phyloP scores from a whole-genome alignment of 2,329 filamentous ascomycete genomes.

The Beauveria pseudobassiana region DNA sequence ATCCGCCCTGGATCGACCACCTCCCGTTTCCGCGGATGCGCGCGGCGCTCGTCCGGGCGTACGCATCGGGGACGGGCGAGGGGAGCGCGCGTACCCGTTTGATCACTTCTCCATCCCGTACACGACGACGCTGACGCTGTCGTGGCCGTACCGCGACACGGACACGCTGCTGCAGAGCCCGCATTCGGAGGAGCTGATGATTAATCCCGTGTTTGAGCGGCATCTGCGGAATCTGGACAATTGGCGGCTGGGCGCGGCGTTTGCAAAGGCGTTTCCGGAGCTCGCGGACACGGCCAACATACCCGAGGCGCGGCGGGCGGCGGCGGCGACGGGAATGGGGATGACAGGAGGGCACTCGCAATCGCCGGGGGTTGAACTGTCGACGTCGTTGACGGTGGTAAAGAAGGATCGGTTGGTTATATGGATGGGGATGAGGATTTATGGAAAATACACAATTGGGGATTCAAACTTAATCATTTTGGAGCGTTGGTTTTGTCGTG shows the following conservation, averaged over 20 bases:
- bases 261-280: slow-evolving; percentile 56
- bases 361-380: not conserved
- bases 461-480: no score
- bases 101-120: slow-evolving; percentile 80
- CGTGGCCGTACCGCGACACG: slow-evolving; percentile 75
- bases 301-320: not conserved
- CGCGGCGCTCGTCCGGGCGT: slow-evolving; percentile 50
- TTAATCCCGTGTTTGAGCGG: slow-evolving; percentile 80
- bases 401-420: not conserved
- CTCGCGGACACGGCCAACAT: slow-evolving; percentile 25
- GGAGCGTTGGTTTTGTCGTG: no score
- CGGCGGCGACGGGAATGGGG: not conserved
- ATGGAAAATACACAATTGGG: no score
- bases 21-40: slow-evolving; percentile 74
- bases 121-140: slow-evolving; percentile 66
- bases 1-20: slow-evolving; percentile 79
- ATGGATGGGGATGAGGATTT: no score
- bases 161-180: slow-evolving; percentile 58
- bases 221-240: slow-evolving; percentile 70
- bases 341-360: not conserved
- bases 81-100: slow-evolving; percentile 49
- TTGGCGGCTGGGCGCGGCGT: slow-evolving; percentile 70
- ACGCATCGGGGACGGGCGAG: slow-evolving; percentile 17
- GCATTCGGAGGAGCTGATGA: slow-evolving; percentile 58
- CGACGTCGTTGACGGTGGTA: not conserved